Evolutionary conservation across 345 rosid genomes (phyloP).

Genomic region (Xanthoceras sorbifolium): DNA sequence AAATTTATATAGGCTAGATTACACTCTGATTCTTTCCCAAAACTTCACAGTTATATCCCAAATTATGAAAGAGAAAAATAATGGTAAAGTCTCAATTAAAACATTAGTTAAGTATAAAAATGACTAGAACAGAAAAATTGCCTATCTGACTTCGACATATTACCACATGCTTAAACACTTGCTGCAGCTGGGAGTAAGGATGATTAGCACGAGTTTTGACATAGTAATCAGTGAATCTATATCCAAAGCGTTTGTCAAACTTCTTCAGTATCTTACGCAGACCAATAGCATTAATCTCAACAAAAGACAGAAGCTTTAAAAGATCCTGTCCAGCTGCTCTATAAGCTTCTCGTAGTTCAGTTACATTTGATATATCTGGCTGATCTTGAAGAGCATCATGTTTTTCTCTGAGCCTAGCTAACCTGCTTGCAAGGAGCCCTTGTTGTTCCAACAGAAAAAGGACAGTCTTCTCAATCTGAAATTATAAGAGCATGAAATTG

Average conservation of each 20-base stretch:
- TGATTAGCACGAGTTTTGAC: conserved; percentile 97
- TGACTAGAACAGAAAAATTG: conserved; percentile 15
- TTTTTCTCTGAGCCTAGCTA: conserved; percentile 61
- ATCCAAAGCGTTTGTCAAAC: conserved; percentile 94
- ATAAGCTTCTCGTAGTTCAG: conserved; percentile 73
- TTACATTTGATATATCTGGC: conserved; percentile 64
- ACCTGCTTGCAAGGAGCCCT: conserved; percentile 78
- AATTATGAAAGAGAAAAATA: conserved; percentile 9
- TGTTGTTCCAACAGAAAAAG: conserved; percentile 97
- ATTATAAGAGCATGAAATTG: conserved; percentile 10
- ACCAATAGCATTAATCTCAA: conserved; percentile 92
- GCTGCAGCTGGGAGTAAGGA: conserved; percentile 98
- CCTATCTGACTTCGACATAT: conserved; percentile 21
- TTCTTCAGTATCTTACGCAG: conserved; percentile 95
- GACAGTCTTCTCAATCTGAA: conserved; percentile 94
- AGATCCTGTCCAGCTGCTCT: conserved; percentile 78
- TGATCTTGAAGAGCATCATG: conserved; percentile 67
- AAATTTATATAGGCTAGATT: background rate
- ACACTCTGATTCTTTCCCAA: background rate
- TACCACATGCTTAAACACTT: conserved; percentile 99
- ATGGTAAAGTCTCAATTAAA: background rate
- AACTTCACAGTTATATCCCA: conserved; percentile 2
- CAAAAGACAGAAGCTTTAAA: conserved; percentile 74
- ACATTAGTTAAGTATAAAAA: conserved; percentile 6
- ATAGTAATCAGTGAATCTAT: conserved; percentile 86